Evolutionary conservation across 306 rosid species (phyloP), one percentile per base, ranked within the genome.

Genomic region (Pterocarpus macrocarpus): DNA sequence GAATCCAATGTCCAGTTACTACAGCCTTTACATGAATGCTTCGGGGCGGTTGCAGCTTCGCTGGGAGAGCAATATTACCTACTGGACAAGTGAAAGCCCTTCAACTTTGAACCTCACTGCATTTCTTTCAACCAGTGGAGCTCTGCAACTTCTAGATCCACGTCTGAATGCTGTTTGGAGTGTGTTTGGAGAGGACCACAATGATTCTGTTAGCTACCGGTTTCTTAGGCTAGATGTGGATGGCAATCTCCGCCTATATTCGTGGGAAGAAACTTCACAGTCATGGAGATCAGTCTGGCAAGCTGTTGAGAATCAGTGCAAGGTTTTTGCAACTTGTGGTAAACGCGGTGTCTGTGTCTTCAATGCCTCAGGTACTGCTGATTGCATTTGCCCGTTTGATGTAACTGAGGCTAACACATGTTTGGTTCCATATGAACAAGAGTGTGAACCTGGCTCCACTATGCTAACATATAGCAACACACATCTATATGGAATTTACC

Each of bases 281-380:
- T 70, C 90, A 62, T 94, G 98, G 98, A 86, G 78, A 79, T 52
- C 90, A 9, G 98, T 94, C 49, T 94, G 98, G 98, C 97, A 87
- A 77, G 98, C 97, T 80, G 93, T 91, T 57, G 90, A 91, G 81
- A 91, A 91, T 80, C 98, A 90, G 71, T 94, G 98, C 90, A 84
- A 89, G 34, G 98, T 94, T 36, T 91, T 91, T 57, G 97, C 93
- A 13, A 90, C 94, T 14, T 91, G 98, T 76, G 90, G 92, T 30
- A 78, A 81, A 66, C 87, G 3, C 2, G 98, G 98, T 53, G 80
- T 93, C 45, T 94, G 98, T 45, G 82, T 80, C 82, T 85, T 87
- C 49, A 73, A 34, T 47, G 73, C 87, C 63, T 82, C 90, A 3
- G 94, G 90, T 52, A 76, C 85, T 13, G 82, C 90, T 4, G 86